phyloP scores from a whole-genome alignment of 345 rosid species.

The Citrus maxima region DNA sequence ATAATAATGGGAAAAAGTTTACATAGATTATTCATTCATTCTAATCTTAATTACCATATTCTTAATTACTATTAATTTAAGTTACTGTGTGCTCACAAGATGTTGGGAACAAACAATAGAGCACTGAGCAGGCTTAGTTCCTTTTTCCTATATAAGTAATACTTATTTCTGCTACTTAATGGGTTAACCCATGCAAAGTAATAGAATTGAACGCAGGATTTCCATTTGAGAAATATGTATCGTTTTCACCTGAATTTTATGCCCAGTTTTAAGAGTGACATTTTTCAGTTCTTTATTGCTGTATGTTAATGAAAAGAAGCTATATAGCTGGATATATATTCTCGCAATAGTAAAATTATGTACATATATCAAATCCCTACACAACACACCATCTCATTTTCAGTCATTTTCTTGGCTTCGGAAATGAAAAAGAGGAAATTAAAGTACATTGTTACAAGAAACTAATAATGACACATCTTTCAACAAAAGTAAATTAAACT shows the following conservation, averaged over 20 bases:
- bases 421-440: background rate
- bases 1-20: too few species aligned
- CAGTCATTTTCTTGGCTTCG: background rate
- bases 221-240: background rate
- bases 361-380: background rate
- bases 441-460: background rate
- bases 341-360: background rate
- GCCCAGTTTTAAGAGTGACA: background rate
- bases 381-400: background rate
- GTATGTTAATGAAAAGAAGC: background rate
- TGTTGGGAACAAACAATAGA: background rate
- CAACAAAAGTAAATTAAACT: background rate
- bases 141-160: background rate
- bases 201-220: background rate
- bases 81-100: conserved; percentile 1
- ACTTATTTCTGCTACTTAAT: background rate
- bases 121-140: background rate
- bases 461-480: background rate
- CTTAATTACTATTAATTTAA: background rate
- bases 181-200: background rate
- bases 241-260: background rate
- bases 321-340: too few species aligned
- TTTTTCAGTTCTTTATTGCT: background rate
- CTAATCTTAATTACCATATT: background rate
- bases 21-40: background rate